These are phyloP conservation scores for Barnettozyma sp. DNA, from an alignment of 805 yeast genomes.

Conservation along the genomic window DNA sequence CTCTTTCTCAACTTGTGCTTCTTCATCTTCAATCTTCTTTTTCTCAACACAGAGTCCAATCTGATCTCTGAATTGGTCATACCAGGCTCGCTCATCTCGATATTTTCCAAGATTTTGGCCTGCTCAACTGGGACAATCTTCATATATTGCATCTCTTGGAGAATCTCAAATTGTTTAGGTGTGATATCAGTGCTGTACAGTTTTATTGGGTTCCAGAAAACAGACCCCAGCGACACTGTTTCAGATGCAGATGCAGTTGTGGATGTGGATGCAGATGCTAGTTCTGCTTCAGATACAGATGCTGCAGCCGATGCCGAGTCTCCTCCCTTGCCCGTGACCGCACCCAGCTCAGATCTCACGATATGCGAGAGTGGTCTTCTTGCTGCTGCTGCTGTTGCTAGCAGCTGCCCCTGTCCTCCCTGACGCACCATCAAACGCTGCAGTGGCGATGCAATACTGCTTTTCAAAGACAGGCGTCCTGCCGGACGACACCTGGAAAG, in stretches of 20 bases:
- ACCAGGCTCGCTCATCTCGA: slow-evolving; percentile 7
- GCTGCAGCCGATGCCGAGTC: too few species aligned
- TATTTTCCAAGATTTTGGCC: slow-evolving; percentile 19
- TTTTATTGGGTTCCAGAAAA: slow-evolving; percentile 4
- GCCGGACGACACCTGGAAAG: slow-evolving; percentile 3
- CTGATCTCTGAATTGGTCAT: slow-evolving; percentile 12
- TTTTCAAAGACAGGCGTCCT: too few species aligned
- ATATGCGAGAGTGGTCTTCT: slow-evolving; percentile 5
- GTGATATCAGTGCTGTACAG: slow-evolving; percentile 11
- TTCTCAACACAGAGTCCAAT: slow-evolving; percentile 68
- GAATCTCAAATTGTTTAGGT: slow-evolving; percentile 6
- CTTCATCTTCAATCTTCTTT: slow-evolving; percentile 93
- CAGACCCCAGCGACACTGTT: slow-evolving; percentile 4
- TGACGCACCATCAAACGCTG: too few species aligned
- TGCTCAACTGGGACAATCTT: slow-evolving; percentile 18
- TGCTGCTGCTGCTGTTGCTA: too few species aligned
- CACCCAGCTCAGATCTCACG: slow-evolving; percentile 5
- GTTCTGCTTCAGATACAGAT: too few species aligned
- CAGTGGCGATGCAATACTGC: too few species aligned
- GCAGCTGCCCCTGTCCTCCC: too few species aligned
- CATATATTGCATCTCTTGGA: slow-evolving; percentile 8
- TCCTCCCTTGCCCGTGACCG: slow-evolving; percentile 1
- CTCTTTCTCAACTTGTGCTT: slow-evolving; percentile 96
- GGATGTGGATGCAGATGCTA: too few species aligned
- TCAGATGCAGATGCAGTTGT: too few species aligned